A percentile compares a stretch with the other conserved stretches of the same genome.
Evolutionary conservation across 495 filamentous ascomycete genomes (phyloP).

Genomic region (Neurospora sp.): DNA sequence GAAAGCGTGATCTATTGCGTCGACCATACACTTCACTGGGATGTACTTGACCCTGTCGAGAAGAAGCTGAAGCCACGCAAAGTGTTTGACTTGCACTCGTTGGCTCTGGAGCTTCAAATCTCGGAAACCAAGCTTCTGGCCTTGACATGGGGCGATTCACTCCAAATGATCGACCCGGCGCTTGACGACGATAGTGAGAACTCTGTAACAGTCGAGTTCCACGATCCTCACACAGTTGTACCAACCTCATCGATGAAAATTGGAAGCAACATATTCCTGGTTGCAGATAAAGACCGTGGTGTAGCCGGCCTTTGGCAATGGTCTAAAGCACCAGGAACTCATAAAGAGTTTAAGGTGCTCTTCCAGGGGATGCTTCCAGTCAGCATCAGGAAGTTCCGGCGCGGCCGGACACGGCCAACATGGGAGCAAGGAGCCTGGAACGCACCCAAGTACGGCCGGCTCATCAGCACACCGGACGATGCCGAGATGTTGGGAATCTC

Average conservation of each 20-base stretch:
- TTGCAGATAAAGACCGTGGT: conserved; percentile 37
- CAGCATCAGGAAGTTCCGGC: conserved; percentile 40
- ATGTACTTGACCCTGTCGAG: conserved; percentile 31
- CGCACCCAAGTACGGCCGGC: conserved; percentile 17
- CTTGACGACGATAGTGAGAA: not conserved
- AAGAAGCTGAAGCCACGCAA: conserved; percentile 33
- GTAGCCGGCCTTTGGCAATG: conserved; percentile 44
- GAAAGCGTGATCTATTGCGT: conserved; percentile 37
- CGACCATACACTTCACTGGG: conserved; percentile 32
- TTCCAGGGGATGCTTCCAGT: conserved; percentile 40
- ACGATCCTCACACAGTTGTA: not conserved
- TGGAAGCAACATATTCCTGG: conserved; percentile 23
- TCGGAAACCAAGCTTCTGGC: conserved; percentile 31
- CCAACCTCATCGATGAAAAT: conserved; percentile 4
- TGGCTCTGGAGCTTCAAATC: conserved; percentile 30
- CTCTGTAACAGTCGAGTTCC: not conserved
- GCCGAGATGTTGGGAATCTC: conserved; percentile 50
- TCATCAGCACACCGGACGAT: conserved; percentile 19
- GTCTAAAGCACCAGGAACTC: conserved; percentile 21
- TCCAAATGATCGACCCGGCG: conserved; percentile 31
- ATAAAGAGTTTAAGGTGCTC: conserved; percentile 29
- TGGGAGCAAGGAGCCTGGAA: conserved; percentile 24
- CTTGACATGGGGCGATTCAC: conserved; percentile 33
- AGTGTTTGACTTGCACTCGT: conserved; percentile 29
- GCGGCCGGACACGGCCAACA: conserved; percentile 31